Conservation (phyloP, 2,329 filamentous ascomycete genomes). For the Aspergillus sp. region DNA sequence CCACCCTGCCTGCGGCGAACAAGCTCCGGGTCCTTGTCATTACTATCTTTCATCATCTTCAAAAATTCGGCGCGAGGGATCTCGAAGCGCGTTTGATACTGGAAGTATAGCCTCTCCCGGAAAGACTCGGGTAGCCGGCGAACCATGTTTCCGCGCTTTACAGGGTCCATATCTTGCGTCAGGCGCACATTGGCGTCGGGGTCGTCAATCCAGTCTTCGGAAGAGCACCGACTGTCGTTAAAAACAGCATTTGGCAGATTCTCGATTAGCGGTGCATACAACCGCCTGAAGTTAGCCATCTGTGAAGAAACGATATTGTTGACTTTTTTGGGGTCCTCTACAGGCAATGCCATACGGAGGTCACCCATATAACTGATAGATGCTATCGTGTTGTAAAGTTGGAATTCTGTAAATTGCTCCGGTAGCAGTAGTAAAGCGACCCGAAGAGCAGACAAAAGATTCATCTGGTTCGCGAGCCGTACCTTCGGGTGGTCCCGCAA, state of each 20-base stretch:
- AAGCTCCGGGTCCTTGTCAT: constrained; percentile 63
- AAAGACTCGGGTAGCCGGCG: constrained; percentile 83
- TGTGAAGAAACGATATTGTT: constrained; percentile 92
- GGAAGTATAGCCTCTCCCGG: constrained; percentile 86
- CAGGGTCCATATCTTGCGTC: constrained; percentile 87
- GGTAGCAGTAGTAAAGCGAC: constrained; percentile 86
- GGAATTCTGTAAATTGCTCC: constrained; percentile 76
- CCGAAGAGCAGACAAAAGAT: constrained; percentile 86
- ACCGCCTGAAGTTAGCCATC: constrained; percentile 82
- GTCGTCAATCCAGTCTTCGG: constrained; percentile 64
- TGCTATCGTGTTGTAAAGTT: constrained; percentile 88
- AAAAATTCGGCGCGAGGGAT: constrained; percentile 83
- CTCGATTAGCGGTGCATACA: constrained; percentile 86
- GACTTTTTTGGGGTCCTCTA: constrained; percentile 90
- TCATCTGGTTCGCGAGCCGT: constrained; percentile 91
- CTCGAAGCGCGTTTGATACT: constrained; percentile 86
- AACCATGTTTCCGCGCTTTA: constrained; percentile 94
- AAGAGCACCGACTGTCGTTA: constrained; percentile 60
- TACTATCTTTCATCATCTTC: constrained; percentile 75
- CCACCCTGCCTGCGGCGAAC: constrained; percentile 76
- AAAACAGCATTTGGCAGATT: constrained; percentile 87
- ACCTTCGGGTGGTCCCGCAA: constrained; percentile 90
- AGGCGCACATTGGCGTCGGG: constrained; percentile 65
- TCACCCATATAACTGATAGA: constrained; percentile 93
- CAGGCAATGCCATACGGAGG: constrained; percentile 87